phyloP scores from a whole-genome alignment of 2,329 filamentous ascomycete species.

The Alternaria alternata region DNA sequence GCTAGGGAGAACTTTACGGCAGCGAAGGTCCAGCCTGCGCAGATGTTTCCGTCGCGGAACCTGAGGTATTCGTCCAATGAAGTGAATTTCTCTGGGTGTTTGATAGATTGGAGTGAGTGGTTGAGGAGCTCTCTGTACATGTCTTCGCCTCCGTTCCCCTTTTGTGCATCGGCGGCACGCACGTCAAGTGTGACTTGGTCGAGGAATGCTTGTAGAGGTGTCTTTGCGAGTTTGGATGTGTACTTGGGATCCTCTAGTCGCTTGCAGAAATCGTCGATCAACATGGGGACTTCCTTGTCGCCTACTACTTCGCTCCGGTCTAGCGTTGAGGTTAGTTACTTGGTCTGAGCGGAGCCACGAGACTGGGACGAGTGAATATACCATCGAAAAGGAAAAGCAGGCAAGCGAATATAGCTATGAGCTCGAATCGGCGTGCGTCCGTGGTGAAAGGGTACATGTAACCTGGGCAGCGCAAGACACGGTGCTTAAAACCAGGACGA shows the following conservation, averaged over 20 bases:
- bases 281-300: not conserved
- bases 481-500: not conserved
- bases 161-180: not conserved
- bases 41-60: not conserved
- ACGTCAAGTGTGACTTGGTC: not conserved
- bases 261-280: not conserved
- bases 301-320: not conserved
- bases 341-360: not conserved
- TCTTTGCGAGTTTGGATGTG: not conserved
- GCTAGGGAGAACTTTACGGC: conserved; percentile 49
- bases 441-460: not conserved
- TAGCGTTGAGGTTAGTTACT: not conserved
- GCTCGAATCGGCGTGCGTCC: not conserved
- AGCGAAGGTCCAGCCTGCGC: conserved; percentile 24
- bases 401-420: not conserved
- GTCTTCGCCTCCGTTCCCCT: not conserved
- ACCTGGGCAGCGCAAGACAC: not conserved
- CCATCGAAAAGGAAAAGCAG: not conserved
- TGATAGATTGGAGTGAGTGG: not conserved
- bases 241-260: not conserved
- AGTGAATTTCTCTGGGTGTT: not conserved
- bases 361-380: not conserved
- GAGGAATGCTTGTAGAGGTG: not conserved
- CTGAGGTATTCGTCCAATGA: not conserved
- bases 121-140: not conserved